phyloP scores from a whole-genome alignment of 192 early-diverging fungal genomes.

The Neocallimastix lanati region DNA sequence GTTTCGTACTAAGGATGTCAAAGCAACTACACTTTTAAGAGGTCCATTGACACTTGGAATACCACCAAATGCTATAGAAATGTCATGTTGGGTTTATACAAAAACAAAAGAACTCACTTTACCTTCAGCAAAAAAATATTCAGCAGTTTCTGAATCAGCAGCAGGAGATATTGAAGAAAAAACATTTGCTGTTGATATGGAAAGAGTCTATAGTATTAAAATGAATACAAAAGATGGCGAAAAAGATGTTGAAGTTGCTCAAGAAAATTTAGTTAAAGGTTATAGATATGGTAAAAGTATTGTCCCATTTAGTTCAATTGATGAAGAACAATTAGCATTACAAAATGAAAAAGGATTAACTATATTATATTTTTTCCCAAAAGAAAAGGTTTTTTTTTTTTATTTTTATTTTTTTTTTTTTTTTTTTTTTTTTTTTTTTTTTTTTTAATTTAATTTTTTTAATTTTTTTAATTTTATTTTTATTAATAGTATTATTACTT shows the following conservation, averaged over 20 bases:
- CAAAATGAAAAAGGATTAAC: background rate
- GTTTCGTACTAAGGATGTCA: background rate
- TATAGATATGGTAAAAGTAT: background rate
- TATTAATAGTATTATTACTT: no score
- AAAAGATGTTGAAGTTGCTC: background rate
- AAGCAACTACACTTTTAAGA: background rate
- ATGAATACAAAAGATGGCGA: background rate
- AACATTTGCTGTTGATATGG: background rate
- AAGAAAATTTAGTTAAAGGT: background rate
- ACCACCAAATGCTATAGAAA: background rate
- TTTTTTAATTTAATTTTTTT: no score
- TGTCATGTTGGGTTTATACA: background rate
- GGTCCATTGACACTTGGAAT: background rate
- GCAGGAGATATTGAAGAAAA: background rate
- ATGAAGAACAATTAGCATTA: background rate
- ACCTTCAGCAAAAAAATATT: background rate
- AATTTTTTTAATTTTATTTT: no score
- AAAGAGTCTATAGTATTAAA: background rate
- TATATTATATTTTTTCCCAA: background rate
- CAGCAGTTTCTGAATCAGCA: background rate
- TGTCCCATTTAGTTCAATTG: background rate
- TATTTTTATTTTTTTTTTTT: no score
- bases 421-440: no score
- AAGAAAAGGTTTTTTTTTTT: background rate
- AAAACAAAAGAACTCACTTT: background rate